Evolutionary conservation across 176 grass and related monocot species (phyloP), one percentile per base, ranked within the genome.

Genomic region (Olyra latifolia): DNA sequence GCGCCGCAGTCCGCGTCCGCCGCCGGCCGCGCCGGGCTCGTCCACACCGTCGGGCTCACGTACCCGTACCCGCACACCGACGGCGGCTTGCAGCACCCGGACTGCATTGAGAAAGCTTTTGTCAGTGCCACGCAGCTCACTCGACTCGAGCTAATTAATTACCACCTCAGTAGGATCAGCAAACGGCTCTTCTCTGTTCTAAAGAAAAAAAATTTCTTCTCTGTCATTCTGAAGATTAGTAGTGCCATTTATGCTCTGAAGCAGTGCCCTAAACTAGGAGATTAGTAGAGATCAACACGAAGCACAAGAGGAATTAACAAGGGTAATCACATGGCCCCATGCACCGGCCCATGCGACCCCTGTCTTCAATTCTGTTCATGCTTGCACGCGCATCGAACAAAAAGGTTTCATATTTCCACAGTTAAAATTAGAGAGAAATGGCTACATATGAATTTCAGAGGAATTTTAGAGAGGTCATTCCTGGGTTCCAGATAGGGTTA

Each of bases 31-130:
- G 50, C 78, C 78, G 96, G 78, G n/a, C 61, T 81, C 32, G 89
- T 43, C 96, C 96, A 95, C 81, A 98, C 22, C 50, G 96, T 98
- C 74, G 96, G 92, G 84, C 88, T 93, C 77, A 95, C 96, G 59
- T 95, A 98, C 28, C 6, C 39, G 69, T 54, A 91, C 16, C 96
- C 92, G 57, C 96, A 98, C 67, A 75, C 71, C 38, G 92, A 83
- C 52, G 92, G 75, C 23, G 96, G 96, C 72, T 98, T 95, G 74
- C 96, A 98, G 84, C 96, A 98, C 0, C 92, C 92, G 0, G 90
- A 95, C 92, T 98, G 88, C 73, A 80, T 10, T 42, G 13, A 45
- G 17, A 23, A 38, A 7, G 30, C 30, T 54, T 24, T 5, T 52
- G 40, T 30, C 66, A 15, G 19, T 13, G 22, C 10, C 10, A 65